phyloP scores from a whole-genome alignment of 164 flowering plant species.

The Aristolochia contorta region DNA sequence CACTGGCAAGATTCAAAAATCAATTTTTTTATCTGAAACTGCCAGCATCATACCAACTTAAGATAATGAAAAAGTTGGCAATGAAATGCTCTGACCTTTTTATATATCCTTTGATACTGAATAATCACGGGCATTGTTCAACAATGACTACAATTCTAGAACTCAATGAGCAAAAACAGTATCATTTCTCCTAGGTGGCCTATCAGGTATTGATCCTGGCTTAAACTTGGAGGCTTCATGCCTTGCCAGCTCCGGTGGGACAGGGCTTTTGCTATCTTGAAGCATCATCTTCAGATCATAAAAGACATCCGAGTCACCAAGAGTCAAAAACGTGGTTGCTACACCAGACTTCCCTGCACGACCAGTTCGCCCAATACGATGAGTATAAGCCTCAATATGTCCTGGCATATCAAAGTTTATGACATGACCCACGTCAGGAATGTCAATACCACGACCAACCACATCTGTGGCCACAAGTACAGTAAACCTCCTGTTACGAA shows the following conservation, averaged over 20 bases:
- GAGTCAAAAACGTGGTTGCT: slow-evolving; percentile 82
- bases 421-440: slow-evolving; percentile 87
- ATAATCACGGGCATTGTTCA: too few species aligned
- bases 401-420: slow-evolving; percentile 84
- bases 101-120: too few species aligned
- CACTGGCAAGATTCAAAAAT: too few species aligned
- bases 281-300: slow-evolving; percentile 96
- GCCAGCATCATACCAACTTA: too few species aligned
- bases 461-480: slow-evolving; percentile 97
- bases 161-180: slow-evolving; percentile 60
- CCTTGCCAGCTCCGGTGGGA: slow-evolving; percentile 83
- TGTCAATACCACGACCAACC: slow-evolving; percentile 94
- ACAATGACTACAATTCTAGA: not conserved
- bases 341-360: slow-evolving; percentile 94
- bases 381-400: slow-evolving; percentile 74
- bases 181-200: slow-evolving; percentile 85
- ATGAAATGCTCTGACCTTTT: too few species aligned
- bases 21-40: too few species aligned
- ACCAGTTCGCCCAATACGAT: slow-evolving; percentile 91
- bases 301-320: slow-evolving; percentile 75
- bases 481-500: slow-evolving; percentile 70
- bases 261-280: slow-evolving; percentile 70
- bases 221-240: slow-evolving; percentile 91
- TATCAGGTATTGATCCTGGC: slow-evolving; percentile 76
- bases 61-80: too few species aligned